These are phyloP conservation scores for Penicillium sp. DNA, from an alignment of 2,329 filamentous ascomycete genomes.

Conservation along the genomic window DNA sequence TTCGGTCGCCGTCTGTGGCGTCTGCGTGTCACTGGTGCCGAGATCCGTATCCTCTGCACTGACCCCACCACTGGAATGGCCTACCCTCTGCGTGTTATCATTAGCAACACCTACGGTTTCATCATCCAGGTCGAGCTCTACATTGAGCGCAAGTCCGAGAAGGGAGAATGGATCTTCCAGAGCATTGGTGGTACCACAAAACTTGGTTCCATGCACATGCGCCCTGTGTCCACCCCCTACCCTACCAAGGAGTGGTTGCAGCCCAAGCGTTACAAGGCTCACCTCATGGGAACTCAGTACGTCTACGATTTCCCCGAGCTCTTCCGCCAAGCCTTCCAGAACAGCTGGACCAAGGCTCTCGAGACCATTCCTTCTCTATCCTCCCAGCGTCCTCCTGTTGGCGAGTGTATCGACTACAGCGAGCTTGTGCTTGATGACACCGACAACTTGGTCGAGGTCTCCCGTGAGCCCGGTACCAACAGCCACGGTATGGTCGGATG, in stretches of 20 bases:
- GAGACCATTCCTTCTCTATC: constrained; percentile 72
- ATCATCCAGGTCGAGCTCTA: constrained; percentile 98
- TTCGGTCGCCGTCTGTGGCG: constrained; percentile 95
- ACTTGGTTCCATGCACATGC: constrained; percentile 91
- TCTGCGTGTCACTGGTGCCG: constrained; percentile 92
- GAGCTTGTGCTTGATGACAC: constrained; percentile 94
- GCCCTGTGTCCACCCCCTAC: constrained; percentile 88
- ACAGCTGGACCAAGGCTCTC: constrained; percentile 80
- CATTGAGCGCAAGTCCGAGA: constrained; percentile 95
- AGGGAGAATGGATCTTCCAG: constrained; percentile 98
- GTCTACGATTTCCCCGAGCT: constrained; percentile 99
- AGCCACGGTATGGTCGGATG: constrained; percentile 98
- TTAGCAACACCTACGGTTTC: constrained; percentile 97
- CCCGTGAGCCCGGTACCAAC: constrained; percentile 93
- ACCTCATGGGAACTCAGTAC: constrained; percentile 98
- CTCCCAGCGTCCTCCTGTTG: constrained; percentile 78
- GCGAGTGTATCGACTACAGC: constrained; percentile 90
- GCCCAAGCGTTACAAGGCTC: constrained; percentile 98
- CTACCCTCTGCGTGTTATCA: constrained; percentile 91
- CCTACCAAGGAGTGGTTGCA: constrained; percentile 98
- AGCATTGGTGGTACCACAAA: constrained; percentile 94
- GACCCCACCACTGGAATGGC: constrained; percentile 80
- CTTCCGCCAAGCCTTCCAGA: constrained; percentile 96
- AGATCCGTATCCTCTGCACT: constrained; percentile 98
- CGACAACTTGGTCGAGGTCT: constrained; percentile 88